Base-by-base conservation (phyloP, 2,329 filamentous ascomycete genomes). In the Verruconis gallopava region DNA sequence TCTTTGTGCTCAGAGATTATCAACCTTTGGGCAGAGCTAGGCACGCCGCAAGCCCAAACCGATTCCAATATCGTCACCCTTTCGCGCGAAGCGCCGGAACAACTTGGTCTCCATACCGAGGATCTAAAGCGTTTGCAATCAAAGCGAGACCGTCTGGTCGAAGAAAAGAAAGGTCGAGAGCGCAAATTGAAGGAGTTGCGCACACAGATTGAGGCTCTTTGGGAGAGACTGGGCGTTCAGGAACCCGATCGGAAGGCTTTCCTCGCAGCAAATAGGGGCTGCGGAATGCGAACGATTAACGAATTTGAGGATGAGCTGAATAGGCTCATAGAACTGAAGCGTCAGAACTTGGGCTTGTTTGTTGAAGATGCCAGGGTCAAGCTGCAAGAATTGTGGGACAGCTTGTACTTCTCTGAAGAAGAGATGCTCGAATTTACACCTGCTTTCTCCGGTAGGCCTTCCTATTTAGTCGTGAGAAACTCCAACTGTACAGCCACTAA, bases 381-480 rank as follows among this genome's bases (percentile, higher is more conserved):
- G 56, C 72, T 98, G 9, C 89, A 96, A 60, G 88, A 93, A 55
- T 75, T 98, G 1, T 98, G 93, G 91, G 91, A 98, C 56, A 71
- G 77, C 0, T 67, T 98, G 1, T 96, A 91, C 66, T 88, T 93
- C 56, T 94, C 85, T 0, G 91, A 98, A 57, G 91, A 98, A 54
- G 91, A 98, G 64, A 96, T 96, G 88, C 75, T 96, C 44, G 88
- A 95, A 51, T 98, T 98, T 52, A 91, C 88, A 0, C 91, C 93
- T 0, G 91, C 88, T 33, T 96, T 96, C 58, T 93, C 86, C 36
- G 58, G 58, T 60, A 46, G 40, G 54, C 13, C 15, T 9, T 9
- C n/a, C n/a, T 9, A 9, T 9, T 9, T 9, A 30, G 6, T n/a
- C n/a, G 25, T 9, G n/a, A 30, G 25, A 30, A n/a, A 3, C 4